Conservation (phyloP, 495 filamentous ascomycete species). For the Aspergillus cristatus region DNA sequence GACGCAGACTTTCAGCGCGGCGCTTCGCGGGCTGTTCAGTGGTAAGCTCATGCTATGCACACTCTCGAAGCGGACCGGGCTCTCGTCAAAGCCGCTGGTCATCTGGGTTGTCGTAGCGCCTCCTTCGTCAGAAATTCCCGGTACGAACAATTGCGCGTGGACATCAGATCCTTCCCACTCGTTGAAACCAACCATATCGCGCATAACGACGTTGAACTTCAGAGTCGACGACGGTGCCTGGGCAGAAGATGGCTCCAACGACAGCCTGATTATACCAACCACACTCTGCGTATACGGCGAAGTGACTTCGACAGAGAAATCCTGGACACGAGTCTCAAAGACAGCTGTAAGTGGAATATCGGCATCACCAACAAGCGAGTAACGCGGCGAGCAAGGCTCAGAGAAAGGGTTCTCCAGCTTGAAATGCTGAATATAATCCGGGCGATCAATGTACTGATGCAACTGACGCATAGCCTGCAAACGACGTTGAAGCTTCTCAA, state of each 20-base stretch:
- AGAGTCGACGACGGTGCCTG: constrained; percentile 85
- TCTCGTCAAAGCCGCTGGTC: constrained; percentile 90
- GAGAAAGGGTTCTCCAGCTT: constrained; percentile 65
- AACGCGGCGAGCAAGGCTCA: constrained; percentile 81
- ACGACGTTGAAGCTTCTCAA: constrained; percentile 82
- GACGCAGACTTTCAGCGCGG: constrained; percentile 78
- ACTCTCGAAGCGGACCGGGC: constrained; percentile 90
- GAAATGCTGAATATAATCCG: constrained; percentile 74
- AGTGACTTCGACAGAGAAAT: constrained; percentile 80
- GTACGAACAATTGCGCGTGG: constrained; percentile 91
- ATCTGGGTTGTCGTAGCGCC: constrained; percentile 91
- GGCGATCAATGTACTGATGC: constrained; percentile 90
- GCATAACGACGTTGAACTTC: constrained; percentile 99
- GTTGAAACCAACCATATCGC: constrained; percentile 90
- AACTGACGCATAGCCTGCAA: constrained; percentile 90
- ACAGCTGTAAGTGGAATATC: constrained; percentile 90
- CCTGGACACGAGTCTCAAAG: constrained; percentile 90
- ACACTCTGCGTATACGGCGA: constrained; percentile 89
- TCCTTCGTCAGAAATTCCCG: constrained; percentile 83
- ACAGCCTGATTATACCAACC: constrained; percentile 81
- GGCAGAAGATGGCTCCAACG: constrained; percentile 87
- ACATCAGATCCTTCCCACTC: constrained; percentile 94
- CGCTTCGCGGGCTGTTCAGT: constrained; percentile 65
- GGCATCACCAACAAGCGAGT: constrained; percentile 86
- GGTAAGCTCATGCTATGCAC: constrained; percentile 98